Base-by-base conservation (phyloP, 2,329 filamentous ascomycete genomes). In the Talaromyces sp. region DNA sequence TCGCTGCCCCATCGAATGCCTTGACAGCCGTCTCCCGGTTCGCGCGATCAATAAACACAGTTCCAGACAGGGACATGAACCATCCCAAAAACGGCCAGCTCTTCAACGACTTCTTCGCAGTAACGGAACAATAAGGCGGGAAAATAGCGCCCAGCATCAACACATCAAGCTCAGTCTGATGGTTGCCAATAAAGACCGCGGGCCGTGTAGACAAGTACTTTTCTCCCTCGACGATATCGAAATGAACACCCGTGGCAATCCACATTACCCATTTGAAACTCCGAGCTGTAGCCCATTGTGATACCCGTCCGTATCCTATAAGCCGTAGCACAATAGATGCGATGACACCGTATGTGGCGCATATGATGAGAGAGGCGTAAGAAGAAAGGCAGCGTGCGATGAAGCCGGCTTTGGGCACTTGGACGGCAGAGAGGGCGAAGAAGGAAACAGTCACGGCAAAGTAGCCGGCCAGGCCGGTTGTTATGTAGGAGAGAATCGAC, bases 141-240 rank as follows among this genome's bases (percentile, higher is more conserved):
- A 97, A 98, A 71, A 96, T 86, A 77, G 83, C 82, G 66, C 92
- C 95, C 31, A 99, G 84, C 86, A 97, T 90, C 64, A 96, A 83
- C 44, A 99, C 90, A 73, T 99, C 95, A 68, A 99, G 86, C 79
- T 98, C 95, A 23, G 90, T 92, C 83, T 99, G 95, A 80, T 99
- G 95, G 78, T 98, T 98, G 44, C 90, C 90, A 69, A 99, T 83
- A 72, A 99, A 93, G 63, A 99, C 90, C 63, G 91, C 93, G 0
- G 95, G 95, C 58, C 93, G 86, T 9, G 82, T 87, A 54, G 80
- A 79, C 63, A 93, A 84, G 68, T 87, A 74, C 67, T 87, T 77
- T 64, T 86, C 71, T 12, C 93, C 91, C 50, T 88, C 83, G 57
- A 96, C 78, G 65, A 83, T 77, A 44, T 85, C 82, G 73, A 98